These are phyloP conservation scores for Hsuehochloa calcarea DNA, from an alignment of 176 grass and related monocot species.

Conservation along the genomic window DNA sequence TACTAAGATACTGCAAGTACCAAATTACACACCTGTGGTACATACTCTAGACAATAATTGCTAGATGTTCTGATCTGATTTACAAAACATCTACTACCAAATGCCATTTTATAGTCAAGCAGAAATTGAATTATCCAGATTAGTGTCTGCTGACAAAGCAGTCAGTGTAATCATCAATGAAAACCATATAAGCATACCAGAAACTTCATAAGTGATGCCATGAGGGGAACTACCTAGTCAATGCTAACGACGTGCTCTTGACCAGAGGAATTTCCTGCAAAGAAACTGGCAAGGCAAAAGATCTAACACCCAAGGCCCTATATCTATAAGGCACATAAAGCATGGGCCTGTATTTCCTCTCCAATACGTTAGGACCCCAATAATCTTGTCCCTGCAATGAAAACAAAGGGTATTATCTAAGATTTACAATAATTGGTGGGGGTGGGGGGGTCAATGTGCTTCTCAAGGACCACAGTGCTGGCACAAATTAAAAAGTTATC, in stretches of 20 bases:
- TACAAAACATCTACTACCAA: background rate
- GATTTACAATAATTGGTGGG: background rate
- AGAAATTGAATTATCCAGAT: constrained; percentile 2
- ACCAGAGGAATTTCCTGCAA: constrained; percentile 63
- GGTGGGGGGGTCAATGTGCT: background rate
- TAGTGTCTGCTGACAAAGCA: background rate
- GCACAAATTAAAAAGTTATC: background rate
- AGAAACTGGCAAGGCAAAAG: constrained; percentile 58
- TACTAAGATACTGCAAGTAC: background rate
- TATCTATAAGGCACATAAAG: constrained; percentile 41
- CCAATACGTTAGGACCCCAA: constrained; percentile 41
- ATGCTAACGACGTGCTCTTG: constrained; percentile 58
- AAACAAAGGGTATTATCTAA: constrained; percentile 22
- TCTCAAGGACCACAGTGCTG: background rate
- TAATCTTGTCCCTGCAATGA: constrained; percentile 49
- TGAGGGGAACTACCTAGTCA: constrained; percentile 58
- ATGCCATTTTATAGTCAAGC: background rate
- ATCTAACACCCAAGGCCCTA: constrained; percentile 42
- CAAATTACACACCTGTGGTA: background rate
- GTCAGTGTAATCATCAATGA: background rate
- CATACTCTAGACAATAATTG: background rate
- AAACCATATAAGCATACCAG: constrained; percentile 16
- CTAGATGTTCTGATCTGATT: constrained; percentile 17
- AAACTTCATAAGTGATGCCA: constrained; percentile 10
- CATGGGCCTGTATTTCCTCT: constrained; percentile 55